Conservation (phyloP, 1,284 basidiomycete species). For the Apiotrichum siamense region DNA sequence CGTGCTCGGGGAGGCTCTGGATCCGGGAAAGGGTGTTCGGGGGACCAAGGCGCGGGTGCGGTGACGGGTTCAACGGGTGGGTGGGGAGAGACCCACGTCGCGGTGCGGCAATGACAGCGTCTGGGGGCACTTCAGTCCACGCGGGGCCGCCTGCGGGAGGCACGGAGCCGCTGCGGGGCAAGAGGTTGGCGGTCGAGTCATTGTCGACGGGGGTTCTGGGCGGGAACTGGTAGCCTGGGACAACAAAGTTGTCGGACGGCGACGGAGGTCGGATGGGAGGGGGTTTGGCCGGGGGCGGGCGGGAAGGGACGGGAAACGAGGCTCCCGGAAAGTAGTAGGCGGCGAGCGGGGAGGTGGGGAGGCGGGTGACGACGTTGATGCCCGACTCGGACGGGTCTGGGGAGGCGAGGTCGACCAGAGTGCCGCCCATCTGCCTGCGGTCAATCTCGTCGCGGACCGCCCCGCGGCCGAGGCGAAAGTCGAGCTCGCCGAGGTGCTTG, state of each 20-base stretch:
- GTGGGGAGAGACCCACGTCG: slow-evolving; percentile 27
- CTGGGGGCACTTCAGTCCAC: background rate
- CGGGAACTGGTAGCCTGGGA: slow-evolving; percentile 31
- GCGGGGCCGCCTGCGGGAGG: background rate
- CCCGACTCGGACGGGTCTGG: background rate
- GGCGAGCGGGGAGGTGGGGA: slow-evolving; percentile 18
- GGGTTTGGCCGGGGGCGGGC: too few relatives aligned
- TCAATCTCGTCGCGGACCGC: slow-evolving; percentile 36
- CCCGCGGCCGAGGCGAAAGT: slow-evolving; percentile 34
- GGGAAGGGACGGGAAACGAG: background rate
- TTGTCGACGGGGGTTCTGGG: slow-evolving; percentile 11
- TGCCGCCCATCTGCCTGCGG: slow-evolving; percentile 6
- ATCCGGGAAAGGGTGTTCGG: slow-evolving; percentile 31
- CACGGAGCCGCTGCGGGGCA: background rate
- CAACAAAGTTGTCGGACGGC: slow-evolving; percentile 22
- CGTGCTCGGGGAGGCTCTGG: slow-evolving; percentile 39
- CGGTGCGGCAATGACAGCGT: background rate
- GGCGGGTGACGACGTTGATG: background rate
- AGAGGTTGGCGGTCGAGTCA: slow-evolving; percentile 10
- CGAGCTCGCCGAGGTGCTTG: slow-evolving; percentile 34
- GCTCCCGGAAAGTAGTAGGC: slow-evolving; percentile 19
- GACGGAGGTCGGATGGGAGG: background rate
- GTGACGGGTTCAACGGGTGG: slow-evolving; percentile 11
- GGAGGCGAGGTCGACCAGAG: background rate
- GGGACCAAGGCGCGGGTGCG: slow-evolving; percentile 3